Base-by-base conservation (phyloP, 139 green algal species). In the Mesotaenium endlicherianum region DNA sequence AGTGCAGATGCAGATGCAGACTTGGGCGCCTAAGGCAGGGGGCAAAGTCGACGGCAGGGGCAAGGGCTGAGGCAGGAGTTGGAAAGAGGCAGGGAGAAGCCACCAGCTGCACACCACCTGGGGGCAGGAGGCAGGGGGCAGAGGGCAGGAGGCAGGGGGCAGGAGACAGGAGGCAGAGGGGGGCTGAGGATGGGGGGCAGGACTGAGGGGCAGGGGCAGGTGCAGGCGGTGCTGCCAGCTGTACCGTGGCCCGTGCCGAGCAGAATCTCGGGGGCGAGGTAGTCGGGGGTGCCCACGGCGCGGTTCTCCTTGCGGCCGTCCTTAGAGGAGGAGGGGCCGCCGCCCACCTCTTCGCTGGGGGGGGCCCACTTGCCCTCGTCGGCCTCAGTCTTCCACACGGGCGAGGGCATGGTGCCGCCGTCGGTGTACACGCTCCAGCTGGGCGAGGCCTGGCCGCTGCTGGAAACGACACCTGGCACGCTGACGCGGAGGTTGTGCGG, bases 181-280 rank as follows among this genome's bases (percentile, higher is more conserved):
- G 47, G 11, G 47, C 8, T 57, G 47, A 57, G 47, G 11, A 8
- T 26, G 47, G 47, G 47, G 11, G 47, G 47, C 8, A 57, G 8
- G 11, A 57, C 8, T 26, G 47, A 57, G 11, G 47, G 47, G 47
- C 8, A 57, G 47, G 47, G 47, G n/a, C n/a, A n/a, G n/a, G n/a
- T n/a, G n/a, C n/a, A n/a, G n/a, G n/a, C n/a, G n/a, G n/a, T n/a
- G n/a, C n/a, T n/a, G n/a, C n/a, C n/a, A n/a, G n/a, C n/a, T n/a
- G 0, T 55, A 88, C 82, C 78, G 77, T 88, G 83, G 26, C 67
- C 83, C 4, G 77, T 87, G 31, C 83, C 83, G 3, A 88, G 60
- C 47, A 88, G 77, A 95, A 91, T 89, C 92, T 98, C 95, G 0
- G 95, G 95, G 0, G 95, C 95, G 49, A 98, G 84, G 88, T 98